Percentiles rank a stretch among this genome's conserved stretches.
Evolutionary conservation across 176 grass and related monocot genomes (phyloP).

Genomic region (Triticum dicoccoides): DNA sequence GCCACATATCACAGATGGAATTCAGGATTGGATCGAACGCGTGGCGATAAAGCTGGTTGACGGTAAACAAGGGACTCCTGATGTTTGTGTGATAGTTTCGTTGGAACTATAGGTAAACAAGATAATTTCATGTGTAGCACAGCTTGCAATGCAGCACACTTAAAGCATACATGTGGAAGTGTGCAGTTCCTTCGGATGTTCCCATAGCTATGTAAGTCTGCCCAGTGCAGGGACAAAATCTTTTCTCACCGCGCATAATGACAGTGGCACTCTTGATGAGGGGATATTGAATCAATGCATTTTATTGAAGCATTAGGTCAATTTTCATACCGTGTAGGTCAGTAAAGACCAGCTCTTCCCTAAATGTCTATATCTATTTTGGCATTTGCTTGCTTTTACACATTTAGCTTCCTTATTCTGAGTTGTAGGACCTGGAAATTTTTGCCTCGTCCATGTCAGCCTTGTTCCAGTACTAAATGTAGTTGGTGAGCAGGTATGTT

Average conservation of each 20-base stretch:
- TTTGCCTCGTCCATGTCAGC: conserved; percentile 30
- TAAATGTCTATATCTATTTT: conserved; percentile 12
- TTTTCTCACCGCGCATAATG: conserved; percentile 30
- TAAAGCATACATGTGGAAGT: neutral
- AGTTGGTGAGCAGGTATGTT: conserved; percentile 90
- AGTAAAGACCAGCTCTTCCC: conserved; percentile 12
- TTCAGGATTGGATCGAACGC: conserved; percentile 96
- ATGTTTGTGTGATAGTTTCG: conserved; percentile 95
- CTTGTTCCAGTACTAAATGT: conserved; percentile 6
- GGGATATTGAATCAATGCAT: conserved; percentile 99
- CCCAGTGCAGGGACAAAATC: too few species aligned
- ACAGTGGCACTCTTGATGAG: conserved; percentile 78
- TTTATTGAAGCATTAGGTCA: conserved; percentile 95
- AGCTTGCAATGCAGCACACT: neutral
- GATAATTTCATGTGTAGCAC: conserved; percentile 19
- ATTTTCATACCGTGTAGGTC: conserved; percentile 91
- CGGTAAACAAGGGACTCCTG: conserved; percentile 76
- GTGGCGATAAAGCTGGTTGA: conserved; percentile 71
- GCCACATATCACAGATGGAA: conserved; percentile 96
- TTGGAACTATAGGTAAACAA: conserved; percentile 86
- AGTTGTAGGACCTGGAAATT: conserved; percentile 77
- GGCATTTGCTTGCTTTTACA: conserved; percentile 8
- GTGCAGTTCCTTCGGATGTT: conserved; percentile 21
- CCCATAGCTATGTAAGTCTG: too few species aligned
- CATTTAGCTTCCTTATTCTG: conserved; percentile 15